Percentiles rank a stretch among this genome's conserved stretches.
Evolutionary conservation across 2,329 filamentous ascomycete species (phyloP).

Genomic region (Nothophaeocryptopus gaeumannii): DNA sequence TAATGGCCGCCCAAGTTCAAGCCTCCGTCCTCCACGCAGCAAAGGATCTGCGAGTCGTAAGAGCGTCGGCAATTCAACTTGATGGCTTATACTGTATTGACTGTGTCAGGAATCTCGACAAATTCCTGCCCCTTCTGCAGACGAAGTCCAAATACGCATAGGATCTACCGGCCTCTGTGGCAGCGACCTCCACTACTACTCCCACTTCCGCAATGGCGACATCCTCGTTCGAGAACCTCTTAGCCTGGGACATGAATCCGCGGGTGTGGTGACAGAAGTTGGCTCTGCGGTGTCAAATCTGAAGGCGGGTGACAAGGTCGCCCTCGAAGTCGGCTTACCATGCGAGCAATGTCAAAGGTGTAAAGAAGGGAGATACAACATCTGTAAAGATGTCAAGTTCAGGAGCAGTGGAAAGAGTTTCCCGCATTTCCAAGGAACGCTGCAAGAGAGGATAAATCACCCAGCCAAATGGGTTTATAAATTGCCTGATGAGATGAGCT

Average conservation of each 20-base stretch:
- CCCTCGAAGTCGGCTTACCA: conserved; percentile 86
- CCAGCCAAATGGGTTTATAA: conserved; percentile 59
- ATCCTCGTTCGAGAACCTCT: conserved; percentile 80
- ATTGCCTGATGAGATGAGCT: conserved; percentile 52
- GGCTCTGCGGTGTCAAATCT: conserved; percentile 57
- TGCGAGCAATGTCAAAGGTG: conserved; percentile 65
- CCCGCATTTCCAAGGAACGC: conserved; percentile 62
- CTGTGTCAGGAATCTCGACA: conserved; percentile 51
- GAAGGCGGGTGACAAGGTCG: conserved; percentile 74
- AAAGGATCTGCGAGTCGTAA: conserved; percentile 59
- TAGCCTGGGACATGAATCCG: conserved; percentile 74
- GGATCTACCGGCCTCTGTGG: conserved; percentile 68
- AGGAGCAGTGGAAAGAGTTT: conserved; percentile 59
- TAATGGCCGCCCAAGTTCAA: conserved; percentile 39
- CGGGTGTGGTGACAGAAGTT: conserved; percentile 72
- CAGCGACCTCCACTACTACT: conserved; percentile 79
- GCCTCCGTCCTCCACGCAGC: conserved; percentile 59
- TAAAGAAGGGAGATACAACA: conserved; percentile 58
- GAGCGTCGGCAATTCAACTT: conserved; percentile 11
- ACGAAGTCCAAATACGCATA: conserved; percentile 63
- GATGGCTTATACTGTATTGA: conserved; percentile 1
- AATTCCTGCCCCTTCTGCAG: conserved; percentile 45
- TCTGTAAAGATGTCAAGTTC: conserved; percentile 59
- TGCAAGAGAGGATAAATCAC: conserved; percentile 62
- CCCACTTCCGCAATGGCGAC: conserved; percentile 80